These are phyloP conservation scores for Pythium aristosporum DNA, from an alignment of 352 stramenopile species.

Conservation along the genomic window DNA sequence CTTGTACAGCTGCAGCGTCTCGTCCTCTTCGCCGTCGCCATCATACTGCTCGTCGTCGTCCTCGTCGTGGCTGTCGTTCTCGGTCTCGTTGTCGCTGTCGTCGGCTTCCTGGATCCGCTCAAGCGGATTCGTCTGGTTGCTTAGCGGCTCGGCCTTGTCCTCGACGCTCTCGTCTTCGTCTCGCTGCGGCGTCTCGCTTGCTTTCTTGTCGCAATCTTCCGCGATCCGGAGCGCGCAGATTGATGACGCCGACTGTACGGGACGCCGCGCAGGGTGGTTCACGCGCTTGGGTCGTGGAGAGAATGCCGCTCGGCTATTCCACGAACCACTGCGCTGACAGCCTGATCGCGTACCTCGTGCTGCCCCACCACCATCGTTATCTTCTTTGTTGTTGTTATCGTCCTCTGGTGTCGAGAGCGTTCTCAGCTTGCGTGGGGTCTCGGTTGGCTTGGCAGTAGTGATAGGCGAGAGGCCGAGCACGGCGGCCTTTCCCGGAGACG, in stretches of 20 bases:
- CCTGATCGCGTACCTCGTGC: not conserved
- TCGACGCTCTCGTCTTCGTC: slow-evolving; percentile 1
- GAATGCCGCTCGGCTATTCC: slow-evolving; percentile 14
- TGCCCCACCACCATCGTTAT: not conserved
- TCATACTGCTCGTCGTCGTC: slow-evolving; percentile 23
- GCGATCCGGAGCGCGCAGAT: slow-evolving; percentile 4
- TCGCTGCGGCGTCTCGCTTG: not conserved
- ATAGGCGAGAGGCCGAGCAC: slow-evolving; percentile 7
- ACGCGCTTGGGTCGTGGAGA: slow-evolving; percentile 19
- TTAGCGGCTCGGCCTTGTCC: slow-evolving; percentile 23
- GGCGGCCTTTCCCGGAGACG: slow-evolving; percentile 8
- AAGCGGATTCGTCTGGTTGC: slow-evolving; percentile 18
- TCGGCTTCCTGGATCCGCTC: slow-evolving; percentile 27
- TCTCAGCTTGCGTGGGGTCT: slow-evolving; percentile 22
- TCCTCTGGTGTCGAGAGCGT: not conserved
- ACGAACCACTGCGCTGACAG: slow-evolving; percentile 15
- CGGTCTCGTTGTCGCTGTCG: slow-evolving; percentile 19
- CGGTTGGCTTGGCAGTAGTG: slow-evolving; percentile 6
- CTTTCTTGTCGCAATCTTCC: not conserved
- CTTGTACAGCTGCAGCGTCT: slow-evolving; percentile 23
- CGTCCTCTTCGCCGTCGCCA: slow-evolving; percentile 24
- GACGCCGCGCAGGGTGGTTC: slow-evolving; percentile 10
- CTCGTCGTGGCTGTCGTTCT: slow-evolving; percentile 21
- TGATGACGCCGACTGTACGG: slow-evolving; percentile 14
- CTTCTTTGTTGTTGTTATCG: slow-evolving; percentile 15